These are phyloP conservation scores for Aspergillus baeticus DNA, from an alignment of 495 filamentous ascomycete species.

Conservation along the genomic window DNA sequence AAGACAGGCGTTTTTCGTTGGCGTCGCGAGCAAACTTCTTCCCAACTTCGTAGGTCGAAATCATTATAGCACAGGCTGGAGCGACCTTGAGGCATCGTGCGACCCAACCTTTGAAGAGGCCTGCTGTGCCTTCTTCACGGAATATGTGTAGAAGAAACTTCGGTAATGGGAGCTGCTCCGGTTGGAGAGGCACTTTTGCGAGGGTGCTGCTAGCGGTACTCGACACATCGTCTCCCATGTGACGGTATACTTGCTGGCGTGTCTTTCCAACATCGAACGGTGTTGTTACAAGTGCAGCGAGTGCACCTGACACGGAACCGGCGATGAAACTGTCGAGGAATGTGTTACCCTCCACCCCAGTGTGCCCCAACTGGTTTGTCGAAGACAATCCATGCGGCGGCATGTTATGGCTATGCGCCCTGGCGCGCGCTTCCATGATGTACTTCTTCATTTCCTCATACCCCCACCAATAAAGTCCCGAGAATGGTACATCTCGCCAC, in stretches of 20 bases:
- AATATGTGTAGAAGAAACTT: conserved; percentile 86
- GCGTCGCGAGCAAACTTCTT: conserved; percentile 81
- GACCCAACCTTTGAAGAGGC: conserved; percentile 87
- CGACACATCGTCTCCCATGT: conserved; percentile 45
- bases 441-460: conserved; percentile 77
- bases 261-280: conserved; percentile 99
- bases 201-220: conserved; percentile 4
- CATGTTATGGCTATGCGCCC: conserved; percentile 32
- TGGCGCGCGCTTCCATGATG: conserved; percentile 62
- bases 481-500: conserved; percentile 97
- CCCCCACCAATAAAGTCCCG: conserved; percentile 95
- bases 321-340: conserved; percentile 88
- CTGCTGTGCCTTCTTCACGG: conserved; percentile 72
- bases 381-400: conserved; percentile 20
- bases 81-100: conserved; percentile 92
- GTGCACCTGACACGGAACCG: conserved; percentile 75
- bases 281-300: conserved; percentile 87
- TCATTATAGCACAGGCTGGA: conserved; percentile 99
- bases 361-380: conserved; percentile 27
- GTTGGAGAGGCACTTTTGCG: conserved; percentile 38
- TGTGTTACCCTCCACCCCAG: conserved; percentile 51
- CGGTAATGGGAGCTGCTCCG: conserved; percentile 73
- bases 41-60: conserved; percentile 92
- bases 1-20: conserved; percentile 61
- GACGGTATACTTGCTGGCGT: conserved; percentile 75